Base-by-base conservation (phyloP, 179 eudicot species). In the Sideroxylon spinosum region DNA sequence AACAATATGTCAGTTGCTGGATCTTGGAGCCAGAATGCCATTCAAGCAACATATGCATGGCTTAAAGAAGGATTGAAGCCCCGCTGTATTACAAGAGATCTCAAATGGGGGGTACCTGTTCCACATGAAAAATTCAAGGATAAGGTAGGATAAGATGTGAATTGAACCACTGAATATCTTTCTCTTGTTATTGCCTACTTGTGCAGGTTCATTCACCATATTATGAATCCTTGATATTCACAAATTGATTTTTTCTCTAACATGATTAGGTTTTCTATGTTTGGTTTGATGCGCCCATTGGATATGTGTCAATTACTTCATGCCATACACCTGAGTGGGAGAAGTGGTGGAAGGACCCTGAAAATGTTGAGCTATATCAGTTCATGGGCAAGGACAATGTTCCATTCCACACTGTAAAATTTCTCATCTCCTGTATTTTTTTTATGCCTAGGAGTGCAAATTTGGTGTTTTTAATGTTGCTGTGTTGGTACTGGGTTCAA, bases 381-480 rank as follows among this genome's bases (percentile, higher is more conserved):
- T 94, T 94, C 78, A 92, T 94, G 98, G 98, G 98, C 78, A 92
- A 93, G 84, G 98, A 94, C 80, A 93, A 94, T 85, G 96, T 94
- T 72, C 97, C 96, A 59, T 93, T 94, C 82, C 97, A 94, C 85
- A 94, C 97, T 71, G 98, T 94, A 88, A 88, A 53, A 53, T 72
- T 53, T 28, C 75, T 55, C 0, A 16, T 70, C 73, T 22, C 57
- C 57, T 49, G 97, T 79, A 60, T 25, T 79, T 23, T 57, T 9
- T 12, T 69, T 50, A 20, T 71, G 29, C 46, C 22, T 63, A 92
- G 89, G 13, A 71, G 37, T 48, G n/a, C 3, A 26, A 26, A 23
- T 90, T 89, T 90, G 86, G 73, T 88, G 88, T 7, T 8, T n/a
- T 62, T 8, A 60, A 28, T 7, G 17, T 9, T 10, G 49, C 10